Percentiles rank a stretch among this genome's conserved stretches.
These are phyloP conservation scores for Naganishia antarctica DNA, from an alignment of 768 basidiomycete species.

Conservation along the genomic window DNA sequence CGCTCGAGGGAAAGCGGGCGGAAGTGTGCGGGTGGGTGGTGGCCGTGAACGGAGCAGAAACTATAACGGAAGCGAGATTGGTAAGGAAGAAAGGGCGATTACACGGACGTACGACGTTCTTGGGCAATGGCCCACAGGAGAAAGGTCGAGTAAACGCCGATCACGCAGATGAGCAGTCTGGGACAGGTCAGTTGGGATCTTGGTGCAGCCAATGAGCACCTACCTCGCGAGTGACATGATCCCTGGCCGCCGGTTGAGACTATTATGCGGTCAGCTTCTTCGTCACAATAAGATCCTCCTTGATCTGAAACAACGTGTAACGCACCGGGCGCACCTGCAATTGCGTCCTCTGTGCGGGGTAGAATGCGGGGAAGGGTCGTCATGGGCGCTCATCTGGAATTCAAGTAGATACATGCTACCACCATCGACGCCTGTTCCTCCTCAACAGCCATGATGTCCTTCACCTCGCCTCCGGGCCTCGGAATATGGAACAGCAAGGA, in stretches of 20 bases:
- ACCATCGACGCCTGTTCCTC: too few relatives aligned
- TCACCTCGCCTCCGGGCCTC: not conserved
- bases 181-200: not conserved
- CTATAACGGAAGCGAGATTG: slow-evolving; percentile 22
- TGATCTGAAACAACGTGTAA: too few relatives aligned
- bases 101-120: slow-evolving; percentile 67
- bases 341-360: too few relatives aligned
- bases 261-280: too few relatives aligned
- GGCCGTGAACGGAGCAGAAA: slow-evolving; percentile 43
- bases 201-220: not conserved
- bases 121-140: slow-evolving; percentile 89
- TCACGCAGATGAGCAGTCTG: slow-evolving; percentile 65
- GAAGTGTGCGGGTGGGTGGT: slow-evolving; percentile 26
- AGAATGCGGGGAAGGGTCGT: too few relatives aligned
- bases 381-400: too few relatives aligned
- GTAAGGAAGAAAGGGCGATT: not conserved
- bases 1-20: slow-evolving; percentile 41
- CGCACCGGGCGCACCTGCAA: too few relatives aligned
- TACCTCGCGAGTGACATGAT: too few relatives aligned
- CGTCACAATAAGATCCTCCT: too few relatives aligned
- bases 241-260: too few relatives aligned
- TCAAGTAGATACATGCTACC: too few relatives aligned
- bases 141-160: slow-evolving; percentile 90
- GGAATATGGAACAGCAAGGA: not conserved
- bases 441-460: not conserved